These are phyloP conservation scores for Trypanosomatidae sp. DNA, from an alignment of 208 protist species.

Conservation along the genomic window DNA sequence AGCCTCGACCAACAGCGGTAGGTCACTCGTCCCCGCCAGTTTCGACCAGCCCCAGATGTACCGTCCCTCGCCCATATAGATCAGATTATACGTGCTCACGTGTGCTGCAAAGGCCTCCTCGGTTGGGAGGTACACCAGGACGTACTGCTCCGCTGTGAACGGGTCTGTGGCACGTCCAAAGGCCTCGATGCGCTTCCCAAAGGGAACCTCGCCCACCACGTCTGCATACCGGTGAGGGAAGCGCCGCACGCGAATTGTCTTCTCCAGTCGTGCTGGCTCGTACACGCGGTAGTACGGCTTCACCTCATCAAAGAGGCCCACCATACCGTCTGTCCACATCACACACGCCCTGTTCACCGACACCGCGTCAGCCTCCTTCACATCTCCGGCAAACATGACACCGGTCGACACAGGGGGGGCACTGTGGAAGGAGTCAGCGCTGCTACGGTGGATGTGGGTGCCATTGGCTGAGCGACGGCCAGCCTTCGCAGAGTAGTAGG, in stretches of 20 bases:
- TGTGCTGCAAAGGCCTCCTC: constrained; percentile 19
- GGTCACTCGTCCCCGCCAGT: constrained; percentile 45
- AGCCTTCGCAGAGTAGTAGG: constrained; percentile 2
- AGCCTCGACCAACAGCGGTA: constrained; percentile 43
- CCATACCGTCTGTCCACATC: constrained; percentile 49
- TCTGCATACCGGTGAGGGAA: constrained; percentile 70
- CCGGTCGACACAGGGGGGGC: background rate
- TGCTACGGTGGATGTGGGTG: background rate
- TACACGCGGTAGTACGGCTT: constrained; percentile 50
- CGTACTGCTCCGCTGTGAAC: constrained; percentile 71
- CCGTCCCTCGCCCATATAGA: constrained; percentile 26
- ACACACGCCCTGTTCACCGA: constrained; percentile 54
- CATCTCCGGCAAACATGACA: constrained; percentile 30
- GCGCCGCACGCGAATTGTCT: constrained; percentile 56
- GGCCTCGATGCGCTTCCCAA: constrained; percentile 48
- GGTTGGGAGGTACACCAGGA: constrained; percentile 49
- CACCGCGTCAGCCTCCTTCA: constrained; percentile 63
- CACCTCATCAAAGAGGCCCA: constrained; percentile 53
- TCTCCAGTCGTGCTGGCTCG: constrained; percentile 39
- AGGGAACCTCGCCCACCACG: constrained; percentile 67
- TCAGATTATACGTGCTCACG: constrained; percentile 39
- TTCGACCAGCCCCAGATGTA: constrained; percentile 86
- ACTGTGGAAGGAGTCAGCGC: background rate
- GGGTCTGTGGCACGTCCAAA: constrained; percentile 52
- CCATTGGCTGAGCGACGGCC: no score